These are phyloP conservation scores for Volvox africanus DNA, from an alignment of 139 green algal species.

Conservation along the genomic window DNA sequence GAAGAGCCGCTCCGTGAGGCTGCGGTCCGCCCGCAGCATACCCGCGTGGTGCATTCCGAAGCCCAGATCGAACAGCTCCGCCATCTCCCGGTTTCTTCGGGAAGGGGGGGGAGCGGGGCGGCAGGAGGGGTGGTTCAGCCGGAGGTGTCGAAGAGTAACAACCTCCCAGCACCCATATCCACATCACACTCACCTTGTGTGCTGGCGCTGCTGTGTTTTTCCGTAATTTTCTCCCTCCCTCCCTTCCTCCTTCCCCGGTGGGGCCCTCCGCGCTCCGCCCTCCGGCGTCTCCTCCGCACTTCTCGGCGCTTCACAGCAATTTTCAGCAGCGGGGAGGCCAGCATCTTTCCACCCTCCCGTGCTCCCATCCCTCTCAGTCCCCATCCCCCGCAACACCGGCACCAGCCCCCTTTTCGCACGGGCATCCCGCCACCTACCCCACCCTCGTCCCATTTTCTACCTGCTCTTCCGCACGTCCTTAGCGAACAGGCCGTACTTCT, in stretches of 20 bases:
- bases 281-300: too few relatives aligned
- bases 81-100: constrained; percentile 88
- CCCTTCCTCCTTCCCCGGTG: too few relatives aligned
- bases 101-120: neutral
- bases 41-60: constrained; percentile 97
- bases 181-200: too few relatives aligned
- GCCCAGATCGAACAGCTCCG: constrained; percentile 87
- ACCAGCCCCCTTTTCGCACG: neutral
- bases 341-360: neutral
- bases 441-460: constrained; percentile 6
- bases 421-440: neutral
- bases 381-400: neutral
- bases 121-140: neutral
- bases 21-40: constrained; percentile 96
- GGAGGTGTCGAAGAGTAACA: too few relatives aligned
- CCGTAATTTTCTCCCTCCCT: too few relatives aligned
- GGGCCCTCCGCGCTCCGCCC: too few relatives aligned
- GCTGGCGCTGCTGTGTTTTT: too few relatives aligned
- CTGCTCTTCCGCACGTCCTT: constrained; percentile 86
- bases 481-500: constrained; percentile 67
- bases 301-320: too few relatives aligned
- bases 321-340: too few relatives aligned
- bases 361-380: neutral
- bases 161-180: too few relatives aligned
- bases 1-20: constrained; percentile 94